Evolutionary conservation across 1,284 basidiomycete genomes (phyloP).

Genomic region (Apiotrichum laibachii): DNA sequence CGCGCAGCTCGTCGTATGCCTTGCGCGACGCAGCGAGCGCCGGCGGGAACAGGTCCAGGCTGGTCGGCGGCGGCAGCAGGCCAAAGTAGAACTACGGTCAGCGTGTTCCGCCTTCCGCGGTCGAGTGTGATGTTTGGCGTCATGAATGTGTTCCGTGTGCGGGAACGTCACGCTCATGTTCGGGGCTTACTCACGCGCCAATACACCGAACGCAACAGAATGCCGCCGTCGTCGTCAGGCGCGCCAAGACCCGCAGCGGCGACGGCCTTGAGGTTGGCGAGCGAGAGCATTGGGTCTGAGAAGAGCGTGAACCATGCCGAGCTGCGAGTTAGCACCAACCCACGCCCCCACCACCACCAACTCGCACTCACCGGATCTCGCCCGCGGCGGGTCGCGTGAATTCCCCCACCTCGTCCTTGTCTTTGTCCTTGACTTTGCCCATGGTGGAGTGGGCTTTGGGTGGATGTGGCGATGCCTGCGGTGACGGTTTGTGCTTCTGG

Average conservation of each 20-base stretch:
- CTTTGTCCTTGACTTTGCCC: not conserved
- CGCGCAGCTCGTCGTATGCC: conserved; percentile 46
- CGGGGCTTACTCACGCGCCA: conserved; percentile 45
- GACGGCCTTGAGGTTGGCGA: conserved; percentile 33
- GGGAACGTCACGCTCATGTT: too few species aligned
- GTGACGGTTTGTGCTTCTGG: too few species aligned
- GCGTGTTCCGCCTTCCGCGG: not conserved
- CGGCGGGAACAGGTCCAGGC: conserved; percentile 37
- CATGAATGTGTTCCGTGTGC: too few species aligned
- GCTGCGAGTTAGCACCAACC: conserved; percentile 21
- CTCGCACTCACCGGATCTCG: conserved; percentile 1
- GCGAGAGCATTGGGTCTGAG: conserved; percentile 48
- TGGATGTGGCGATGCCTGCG: too few species aligned
- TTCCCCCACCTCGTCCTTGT: not conserved
- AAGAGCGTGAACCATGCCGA: conserved; percentile 41
- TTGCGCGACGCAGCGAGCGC: conserved; percentile 31
- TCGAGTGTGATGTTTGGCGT: too few species aligned
- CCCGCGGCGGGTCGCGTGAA: conserved; percentile 3
- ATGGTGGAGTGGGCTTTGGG: not conserved
- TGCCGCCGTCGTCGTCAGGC: conserved; percentile 34
- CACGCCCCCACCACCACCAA: not conserved
- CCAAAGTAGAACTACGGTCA: conserved; percentile 46
- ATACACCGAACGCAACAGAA: conserved; percentile 47
- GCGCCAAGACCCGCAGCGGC: conserved; percentile 41
- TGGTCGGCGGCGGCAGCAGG: conserved; percentile 47